Percentiles rank a stretch among this genome's conserved stretches.
phyloP scores from a whole-genome alignment of 2,329 filamentous ascomycete genomes.

The Ceratocystis smalleyi region DNA sequence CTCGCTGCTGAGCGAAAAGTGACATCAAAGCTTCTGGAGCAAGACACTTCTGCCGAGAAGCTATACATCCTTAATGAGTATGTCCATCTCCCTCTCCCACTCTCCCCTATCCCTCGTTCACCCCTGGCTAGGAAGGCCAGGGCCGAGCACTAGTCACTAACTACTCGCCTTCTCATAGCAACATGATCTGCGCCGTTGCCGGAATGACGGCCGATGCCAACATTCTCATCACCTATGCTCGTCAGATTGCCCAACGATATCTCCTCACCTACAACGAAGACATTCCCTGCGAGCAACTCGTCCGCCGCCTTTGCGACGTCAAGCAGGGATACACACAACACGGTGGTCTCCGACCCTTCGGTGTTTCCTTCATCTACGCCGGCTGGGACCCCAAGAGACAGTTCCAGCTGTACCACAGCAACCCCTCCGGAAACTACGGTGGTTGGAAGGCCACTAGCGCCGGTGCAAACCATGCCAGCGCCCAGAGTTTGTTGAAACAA shows the following conservation, averaged over 20 bases:
- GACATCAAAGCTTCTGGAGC: conserved; percentile 95
- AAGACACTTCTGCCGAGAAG: conserved; percentile 99
- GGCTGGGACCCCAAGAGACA: conserved; percentile 91
- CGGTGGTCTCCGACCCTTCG: conserved; percentile 92
- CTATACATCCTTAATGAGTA: conserved; percentile 98
- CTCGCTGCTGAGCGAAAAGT: conserved; percentile 97
- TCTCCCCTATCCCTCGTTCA: conserved; percentile 4
- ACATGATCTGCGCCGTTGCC: conserved; percentile 99
- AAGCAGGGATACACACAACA: conserved; percentile 99
- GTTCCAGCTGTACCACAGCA: conserved; percentile 98
- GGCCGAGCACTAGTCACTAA: background rate
- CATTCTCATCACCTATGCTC: conserved; percentile 99
- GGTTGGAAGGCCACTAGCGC: conserved; percentile 98
- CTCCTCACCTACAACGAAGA: conserved; percentile 99
- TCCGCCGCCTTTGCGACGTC: conserved; percentile 87
- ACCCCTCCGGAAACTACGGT: conserved; percentile 95
- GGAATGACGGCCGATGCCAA: conserved; percentile 99
- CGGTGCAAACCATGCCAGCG: conserved; percentile 94
- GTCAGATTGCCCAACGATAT: conserved; percentile 90
- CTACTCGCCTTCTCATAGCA: conserved; percentile 38
- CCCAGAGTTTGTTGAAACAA: conserved; percentile 93
- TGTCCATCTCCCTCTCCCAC: conserved; percentile 22
- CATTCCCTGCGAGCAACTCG: conserved; percentile 96
- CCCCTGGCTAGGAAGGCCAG: background rate
- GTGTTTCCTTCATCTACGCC: conserved; percentile 98